phyloP scores from a whole-genome alignment of 768 basidiomycete species.

The Artomyces pyxidatus region DNA sequence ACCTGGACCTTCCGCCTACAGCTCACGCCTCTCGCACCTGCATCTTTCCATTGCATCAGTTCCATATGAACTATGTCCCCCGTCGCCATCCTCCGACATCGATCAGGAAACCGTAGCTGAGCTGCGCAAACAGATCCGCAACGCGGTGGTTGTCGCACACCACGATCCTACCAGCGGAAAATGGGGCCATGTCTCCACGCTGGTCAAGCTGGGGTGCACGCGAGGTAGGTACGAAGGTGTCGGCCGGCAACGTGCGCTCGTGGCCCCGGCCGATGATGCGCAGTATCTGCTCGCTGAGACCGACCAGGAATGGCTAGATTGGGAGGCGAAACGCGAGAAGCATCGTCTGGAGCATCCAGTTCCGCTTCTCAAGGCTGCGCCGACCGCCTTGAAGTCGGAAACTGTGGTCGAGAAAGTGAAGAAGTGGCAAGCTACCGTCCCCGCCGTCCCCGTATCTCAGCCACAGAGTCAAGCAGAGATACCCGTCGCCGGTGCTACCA shows the following conservation, averaged over 20 bases:
- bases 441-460: background rate
- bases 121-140: background rate
- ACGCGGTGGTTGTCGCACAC: background rate
- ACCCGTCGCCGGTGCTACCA: background rate
- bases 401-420: background rate
- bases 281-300: conserved; percentile 1
- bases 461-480: background rate
- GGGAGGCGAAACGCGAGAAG: background rate
- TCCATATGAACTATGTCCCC: conserved; percentile 4
- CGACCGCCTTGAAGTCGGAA: background rate
- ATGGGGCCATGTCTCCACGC: background rate
- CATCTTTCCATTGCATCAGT: conserved; percentile 3
- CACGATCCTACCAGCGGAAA: conserved; percentile 3
- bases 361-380: background rate
- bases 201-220: conserved; percentile 1
- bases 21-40: conserved; percentile 2
- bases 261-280: background rate
- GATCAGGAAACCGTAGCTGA: background rate
- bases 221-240: background rate
- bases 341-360: background rate
- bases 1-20: background rate
- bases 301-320: conserved; percentile 1
- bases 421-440: background rate
- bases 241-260: background rate
- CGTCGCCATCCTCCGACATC: background rate